Conservation (phyloP, 2,329 filamentous ascomycete genomes). For the Aspergillus proliferans region DNA sequence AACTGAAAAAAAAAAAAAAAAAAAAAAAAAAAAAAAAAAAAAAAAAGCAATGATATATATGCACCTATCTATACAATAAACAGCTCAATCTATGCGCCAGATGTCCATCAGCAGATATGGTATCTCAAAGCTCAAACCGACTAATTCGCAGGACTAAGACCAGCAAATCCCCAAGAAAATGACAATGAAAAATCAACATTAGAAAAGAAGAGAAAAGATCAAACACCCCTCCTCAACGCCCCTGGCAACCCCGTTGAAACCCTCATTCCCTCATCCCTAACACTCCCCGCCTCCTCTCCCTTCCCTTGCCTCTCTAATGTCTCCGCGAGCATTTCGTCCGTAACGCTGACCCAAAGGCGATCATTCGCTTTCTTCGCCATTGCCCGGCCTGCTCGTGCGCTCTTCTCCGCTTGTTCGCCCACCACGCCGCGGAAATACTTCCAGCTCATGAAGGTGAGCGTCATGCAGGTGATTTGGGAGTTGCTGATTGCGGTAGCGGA, state of each 20-base stretch:
- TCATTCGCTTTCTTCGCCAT: conserved; percentile 67
- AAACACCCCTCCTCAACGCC: conserved; percentile 26
- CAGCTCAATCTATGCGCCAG: conserved; percentile 8
- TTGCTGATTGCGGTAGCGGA: conserved; percentile 66
- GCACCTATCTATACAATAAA: not conserved
- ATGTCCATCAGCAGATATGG: conserved; percentile 21
- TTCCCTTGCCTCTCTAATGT: conserved; percentile 69
- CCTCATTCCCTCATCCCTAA: conserved; percentile 41
- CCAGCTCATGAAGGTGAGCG: conserved; percentile 77
- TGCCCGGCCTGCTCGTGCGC: conserved; percentile 61
- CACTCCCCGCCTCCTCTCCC: conserved; percentile 43
- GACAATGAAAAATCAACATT: not conserved
- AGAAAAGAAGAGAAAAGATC: conserved; percentile 2
- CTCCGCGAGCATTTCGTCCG: conserved; percentile 69
- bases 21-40: not conserved
- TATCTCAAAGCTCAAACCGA: conserved; percentile 22
- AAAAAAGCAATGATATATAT: conserved; percentile 1
- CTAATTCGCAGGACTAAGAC: not conserved
- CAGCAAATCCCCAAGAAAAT: not conserved
- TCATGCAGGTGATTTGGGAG: conserved; percentile 72
- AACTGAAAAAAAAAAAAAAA: not conserved
- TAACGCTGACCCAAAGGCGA: conserved; percentile 71
- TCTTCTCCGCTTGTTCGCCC: conserved; percentile 73
- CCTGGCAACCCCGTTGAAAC: conserved; percentile 34
- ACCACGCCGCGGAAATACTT: conserved; percentile 77